These are phyloP conservation scores for Vicia sativa DNA, from an alignment of 306 rosid genomes.

Conservation along the genomic window DNA sequence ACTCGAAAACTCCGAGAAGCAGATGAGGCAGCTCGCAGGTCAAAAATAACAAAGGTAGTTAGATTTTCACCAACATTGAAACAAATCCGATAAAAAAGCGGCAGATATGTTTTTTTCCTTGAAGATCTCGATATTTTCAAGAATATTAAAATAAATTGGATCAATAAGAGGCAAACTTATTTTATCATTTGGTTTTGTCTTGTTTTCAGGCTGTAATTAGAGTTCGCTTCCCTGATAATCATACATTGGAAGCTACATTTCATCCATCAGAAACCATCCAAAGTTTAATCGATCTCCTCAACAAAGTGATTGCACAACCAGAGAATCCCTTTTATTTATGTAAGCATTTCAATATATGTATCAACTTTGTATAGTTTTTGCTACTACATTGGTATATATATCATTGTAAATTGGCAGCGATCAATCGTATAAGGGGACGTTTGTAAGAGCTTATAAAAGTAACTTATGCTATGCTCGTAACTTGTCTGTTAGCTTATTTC, in stretches of 20 bases:
- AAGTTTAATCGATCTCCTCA: constrained; percentile 72
- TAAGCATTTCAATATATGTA: constrained; percentile 49
- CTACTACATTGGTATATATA: not conserved
- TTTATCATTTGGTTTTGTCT: constrained; percentile 28
- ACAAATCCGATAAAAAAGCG: not conserved
- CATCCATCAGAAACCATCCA: constrained; percentile 84
- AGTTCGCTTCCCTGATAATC: constrained; percentile 89
- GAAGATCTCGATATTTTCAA: not conserved
- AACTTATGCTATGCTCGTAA: not conserved
- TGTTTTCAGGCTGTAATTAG: constrained; percentile 79
- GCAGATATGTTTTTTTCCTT: not conserved
- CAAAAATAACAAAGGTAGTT: constrained; percentile 73
- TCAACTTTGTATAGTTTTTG: not conserved
- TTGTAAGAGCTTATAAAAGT: not conserved
- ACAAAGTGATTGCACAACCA: constrained; percentile 71
- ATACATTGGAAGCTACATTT: constrained; percentile 83
- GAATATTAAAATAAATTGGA: constrained; percentile 17
- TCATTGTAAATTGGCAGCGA: constrained; percentile 6
- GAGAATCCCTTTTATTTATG: constrained; percentile 79
- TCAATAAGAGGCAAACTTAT: not conserved
- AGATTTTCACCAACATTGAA: constrained; percentile 14
- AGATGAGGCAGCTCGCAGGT: constrained; percentile 80
- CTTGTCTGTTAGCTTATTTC: not conserved
- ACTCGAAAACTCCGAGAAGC: constrained; percentile 85
- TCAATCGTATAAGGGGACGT: not conserved